Conservation (phyloP, 2,329 filamentous ascomycete species). For the Tolypocladium tundrense region DNA sequence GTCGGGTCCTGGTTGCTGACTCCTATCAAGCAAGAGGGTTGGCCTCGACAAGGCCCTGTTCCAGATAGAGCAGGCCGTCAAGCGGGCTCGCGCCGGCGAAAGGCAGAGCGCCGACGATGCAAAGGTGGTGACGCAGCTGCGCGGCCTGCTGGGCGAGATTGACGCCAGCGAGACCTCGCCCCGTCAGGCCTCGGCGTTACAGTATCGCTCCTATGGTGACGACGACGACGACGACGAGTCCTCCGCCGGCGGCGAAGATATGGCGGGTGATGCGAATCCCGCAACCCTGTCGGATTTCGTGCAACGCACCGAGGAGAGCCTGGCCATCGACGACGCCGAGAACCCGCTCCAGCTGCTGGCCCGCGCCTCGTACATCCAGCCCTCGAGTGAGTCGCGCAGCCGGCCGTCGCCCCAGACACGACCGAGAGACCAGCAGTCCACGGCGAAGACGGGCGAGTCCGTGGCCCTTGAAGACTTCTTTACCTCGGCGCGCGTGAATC, state of each 20-base stretch:
- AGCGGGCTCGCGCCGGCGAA: slow-evolving; percentile 37
- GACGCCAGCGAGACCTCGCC: slow-evolving; percentile 9
- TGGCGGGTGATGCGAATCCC: slow-evolving; percentile 17
- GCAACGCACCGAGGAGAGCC: slow-evolving; percentile 33
- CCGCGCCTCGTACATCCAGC: slow-evolving; percentile 57
- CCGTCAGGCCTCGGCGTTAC: neutral
- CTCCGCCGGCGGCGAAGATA: slow-evolving; percentile 17
- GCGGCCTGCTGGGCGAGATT: slow-evolving; percentile 25
- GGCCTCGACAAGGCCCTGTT: slow-evolving; percentile 65
- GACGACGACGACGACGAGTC: slow-evolving; percentile 21
- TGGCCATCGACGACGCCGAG: slow-evolving; percentile 62
- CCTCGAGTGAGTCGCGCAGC: slow-evolving; percentile 30
- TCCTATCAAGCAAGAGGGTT: slow-evolving; percentile 51
- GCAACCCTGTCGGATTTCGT: slow-evolving; percentile 15
- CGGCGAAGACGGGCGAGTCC: slow-evolving; percentile 14
- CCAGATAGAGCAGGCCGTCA: slow-evolving; percentile 61
- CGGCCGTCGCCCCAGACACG: slow-evolving; percentile 15
- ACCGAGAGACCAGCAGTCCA: slow-evolving; percentile 2
- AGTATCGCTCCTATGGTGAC: slow-evolving; percentile 10
- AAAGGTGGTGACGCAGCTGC: slow-evolving; percentile 33
- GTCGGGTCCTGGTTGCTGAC: neutral
- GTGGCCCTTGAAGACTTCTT: slow-evolving; percentile 53
- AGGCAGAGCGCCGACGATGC: slow-evolving; percentile 32
- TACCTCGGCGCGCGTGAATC: slow-evolving; percentile 48
- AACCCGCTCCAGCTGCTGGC: slow-evolving; percentile 66